phyloP scores from a whole-genome alignment of 352 stramenopile genomes.

The Phytophthora cryptogea region DNA sequence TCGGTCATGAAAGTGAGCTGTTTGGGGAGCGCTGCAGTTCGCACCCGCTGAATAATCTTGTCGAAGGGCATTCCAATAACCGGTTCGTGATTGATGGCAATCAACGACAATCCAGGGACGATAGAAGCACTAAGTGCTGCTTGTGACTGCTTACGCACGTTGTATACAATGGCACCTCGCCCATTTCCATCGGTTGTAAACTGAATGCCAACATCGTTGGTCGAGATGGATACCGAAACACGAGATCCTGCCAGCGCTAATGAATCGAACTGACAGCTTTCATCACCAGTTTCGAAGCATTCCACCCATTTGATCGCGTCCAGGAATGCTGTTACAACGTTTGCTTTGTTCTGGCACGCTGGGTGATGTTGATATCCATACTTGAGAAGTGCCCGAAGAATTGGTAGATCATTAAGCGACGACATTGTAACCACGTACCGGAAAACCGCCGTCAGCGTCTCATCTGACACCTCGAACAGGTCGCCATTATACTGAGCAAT shows the following conservation, averaged over 20 bases:
- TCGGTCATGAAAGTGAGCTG: constrained; percentile 83
- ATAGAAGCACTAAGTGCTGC: constrained; percentile 75
- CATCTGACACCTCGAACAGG: constrained; percentile 61
- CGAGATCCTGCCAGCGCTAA: constrained; percentile 59
- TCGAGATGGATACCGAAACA: constrained; percentile 81
- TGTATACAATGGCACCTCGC: constrained; percentile 76
- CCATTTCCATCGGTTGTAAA: constrained; percentile 81
- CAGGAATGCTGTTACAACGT: constrained; percentile 64
- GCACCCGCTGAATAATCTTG: constrained; percentile 71
- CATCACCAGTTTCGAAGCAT: constrained; percentile 47
- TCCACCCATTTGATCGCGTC: constrained; percentile 84
- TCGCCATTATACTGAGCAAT: constrained; percentile 62
- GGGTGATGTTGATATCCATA: constrained; percentile 71
- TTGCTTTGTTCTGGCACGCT: constrained; percentile 69
- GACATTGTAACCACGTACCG: constrained; percentile 72
- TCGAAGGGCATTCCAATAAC: constrained; percentile 80
- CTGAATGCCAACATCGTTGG: constrained; percentile 81
- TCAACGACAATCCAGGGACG: constrained; percentile 69
- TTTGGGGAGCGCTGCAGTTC: constrained; percentile 73
- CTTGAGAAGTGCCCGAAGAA: constrained; percentile 56
- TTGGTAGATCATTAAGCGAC: constrained; percentile 58
- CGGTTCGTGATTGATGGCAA: constrained; percentile 84
- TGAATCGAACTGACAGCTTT: constrained; percentile 43
- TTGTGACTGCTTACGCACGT: constrained; percentile 80
- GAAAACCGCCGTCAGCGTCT: constrained; percentile 68